A percentile compares a stretch with the other conserved stretches of the same genome.
phyloP scores from a whole-genome alignment of 169 alveolate genomes.

The Plasmodium sp. region DNA sequence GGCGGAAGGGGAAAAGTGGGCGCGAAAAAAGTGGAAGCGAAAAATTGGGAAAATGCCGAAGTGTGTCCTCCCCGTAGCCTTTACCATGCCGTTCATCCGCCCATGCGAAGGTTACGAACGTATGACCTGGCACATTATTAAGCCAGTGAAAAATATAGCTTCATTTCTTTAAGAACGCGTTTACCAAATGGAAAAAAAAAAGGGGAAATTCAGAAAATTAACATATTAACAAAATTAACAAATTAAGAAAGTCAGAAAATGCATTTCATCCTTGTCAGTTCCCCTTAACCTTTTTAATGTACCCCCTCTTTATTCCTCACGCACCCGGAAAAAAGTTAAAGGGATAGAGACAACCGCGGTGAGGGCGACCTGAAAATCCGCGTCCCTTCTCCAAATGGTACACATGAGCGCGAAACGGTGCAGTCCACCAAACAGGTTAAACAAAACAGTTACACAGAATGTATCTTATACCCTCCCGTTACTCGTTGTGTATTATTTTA shows the following conservation, averaged over 20 bases:
- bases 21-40: neutral
- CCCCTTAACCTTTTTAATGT: neutral
- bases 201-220: neutral
- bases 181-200: neutral
- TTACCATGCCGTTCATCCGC: neutral
- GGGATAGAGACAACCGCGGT: neutral
- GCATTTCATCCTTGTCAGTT: neutral
- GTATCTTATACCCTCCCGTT: neutral
- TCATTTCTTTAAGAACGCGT: neutral
- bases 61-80: neutral
- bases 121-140: neutral
- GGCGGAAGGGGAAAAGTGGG: neutral
- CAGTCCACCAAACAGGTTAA: neutral
- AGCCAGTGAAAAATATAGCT: neutral
- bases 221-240: neutral
- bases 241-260: neutral
- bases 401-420: neutral
- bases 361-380: neutral
- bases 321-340: neutral
- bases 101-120: neutral
- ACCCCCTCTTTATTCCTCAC: neutral
- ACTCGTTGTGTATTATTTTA: neutral
- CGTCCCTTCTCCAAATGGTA: neutral
- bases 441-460: neutral
- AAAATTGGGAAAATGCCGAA: neutral